phyloP scores from a whole-genome alignment of 176 grass and related monocot species.

The Rhynchospora breviuscula region DNA sequence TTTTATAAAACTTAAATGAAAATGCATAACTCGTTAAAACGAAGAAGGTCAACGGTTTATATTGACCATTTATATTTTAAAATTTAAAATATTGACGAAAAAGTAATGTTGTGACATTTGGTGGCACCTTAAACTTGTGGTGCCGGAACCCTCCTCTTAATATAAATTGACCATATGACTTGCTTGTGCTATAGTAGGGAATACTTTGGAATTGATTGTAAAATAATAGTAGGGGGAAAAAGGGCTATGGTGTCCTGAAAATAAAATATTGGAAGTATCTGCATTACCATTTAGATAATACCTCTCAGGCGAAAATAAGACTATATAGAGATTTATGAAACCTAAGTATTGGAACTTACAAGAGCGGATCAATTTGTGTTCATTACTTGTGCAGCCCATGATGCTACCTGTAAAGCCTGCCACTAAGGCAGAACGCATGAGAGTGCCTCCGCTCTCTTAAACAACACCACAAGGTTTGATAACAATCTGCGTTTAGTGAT shows the following conservation, averaged over 20 bases:
- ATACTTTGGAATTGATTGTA: not conserved
- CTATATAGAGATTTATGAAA: not conserved
- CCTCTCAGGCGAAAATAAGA: not conserved
- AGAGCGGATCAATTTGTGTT: not conserved
- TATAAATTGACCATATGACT: no score
- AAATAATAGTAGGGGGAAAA: not conserved
- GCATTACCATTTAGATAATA: not conserved
- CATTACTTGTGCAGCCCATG: constrained; percentile 40
- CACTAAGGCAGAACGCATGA: constrained; percentile 83
- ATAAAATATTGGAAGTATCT: not conserved
- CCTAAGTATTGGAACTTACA: not conserved
- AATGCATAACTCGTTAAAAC: no score
- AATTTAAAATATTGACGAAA: no score
- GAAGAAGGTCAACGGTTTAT: no score
- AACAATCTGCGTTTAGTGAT: not conserved
- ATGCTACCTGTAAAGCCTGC: constrained; percentile 79
- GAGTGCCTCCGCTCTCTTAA: constrained; percentile 87
- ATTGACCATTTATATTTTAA: no score
- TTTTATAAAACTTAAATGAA: no score
- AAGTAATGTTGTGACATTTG: no score
- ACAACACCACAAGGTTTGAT: constrained; percentile 73
- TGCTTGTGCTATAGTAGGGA: no score
- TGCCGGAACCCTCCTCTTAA: no score
- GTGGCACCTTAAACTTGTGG: no score
- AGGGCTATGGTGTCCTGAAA: not conserved